Evolutionary conservation across 257 asterid species (phyloP).

Genomic region (Nicotiana paniculata): DNA sequence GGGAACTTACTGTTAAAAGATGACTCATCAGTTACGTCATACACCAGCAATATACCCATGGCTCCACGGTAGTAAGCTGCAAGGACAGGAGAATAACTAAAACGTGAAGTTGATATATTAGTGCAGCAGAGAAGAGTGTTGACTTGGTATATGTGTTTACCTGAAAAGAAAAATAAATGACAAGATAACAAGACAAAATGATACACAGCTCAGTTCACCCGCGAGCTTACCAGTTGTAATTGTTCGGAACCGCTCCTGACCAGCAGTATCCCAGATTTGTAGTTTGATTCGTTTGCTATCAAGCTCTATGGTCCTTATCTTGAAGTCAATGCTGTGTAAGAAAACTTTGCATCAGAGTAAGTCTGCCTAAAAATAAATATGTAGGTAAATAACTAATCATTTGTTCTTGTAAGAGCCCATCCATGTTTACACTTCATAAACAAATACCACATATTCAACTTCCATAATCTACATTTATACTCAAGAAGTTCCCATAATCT

Average conservation of each 20-base stretch:
- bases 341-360: background rate
- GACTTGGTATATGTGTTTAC: background rate
- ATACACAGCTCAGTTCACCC: background rate
- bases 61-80: constrained; percentile 76
- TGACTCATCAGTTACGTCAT: constrained; percentile 63
- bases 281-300: constrained; percentile 58
- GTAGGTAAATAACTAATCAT: background rate
- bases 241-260: constrained; percentile 65
- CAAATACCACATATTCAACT: background rate
- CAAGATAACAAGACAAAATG: background rate
- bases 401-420: background rate
- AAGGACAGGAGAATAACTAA: constrained; percentile 8
- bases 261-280: constrained; percentile 72
- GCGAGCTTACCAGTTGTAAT: constrained; percentile 50
- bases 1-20: constrained; percentile 55
- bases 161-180: background rate
- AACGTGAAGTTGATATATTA: background rate
- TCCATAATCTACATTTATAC: background rate
- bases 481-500: background rate
- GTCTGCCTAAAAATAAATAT: background rate
- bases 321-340: constrained; percentile 52
- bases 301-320: constrained; percentile 62
- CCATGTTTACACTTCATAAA: background rate
- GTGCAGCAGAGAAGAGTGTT: background rate
- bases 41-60: constrained; percentile 70